Evolutionary conservation across 345 rosid genomes (phyloP), one percentile per base, ranked within the genome.

Genomic region (Pugionium cornutum): DNA sequence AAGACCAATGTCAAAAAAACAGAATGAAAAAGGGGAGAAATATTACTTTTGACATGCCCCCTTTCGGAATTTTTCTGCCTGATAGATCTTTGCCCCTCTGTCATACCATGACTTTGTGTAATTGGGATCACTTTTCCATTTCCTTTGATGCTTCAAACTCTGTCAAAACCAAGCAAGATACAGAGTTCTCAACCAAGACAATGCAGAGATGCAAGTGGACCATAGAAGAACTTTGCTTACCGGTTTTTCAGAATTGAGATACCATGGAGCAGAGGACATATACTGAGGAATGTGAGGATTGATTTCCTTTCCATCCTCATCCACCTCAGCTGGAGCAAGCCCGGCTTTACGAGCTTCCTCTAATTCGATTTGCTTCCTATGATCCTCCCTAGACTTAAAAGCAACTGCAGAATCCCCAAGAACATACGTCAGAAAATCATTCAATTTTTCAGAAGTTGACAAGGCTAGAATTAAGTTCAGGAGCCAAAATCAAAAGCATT

Each of bases 61-160:
- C 70, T 88, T 86, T 54, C 89, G 67, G 65, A 75, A 88, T 52
- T 86, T 84, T 3, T 84, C 86, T n/a, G 91, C 96, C 70, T 86
- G 92, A 55, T 47, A 83, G 18, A 73, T 65, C 61, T 83, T 86
- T 2, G 91, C 96, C 36, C 89, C 86, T 69, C 89, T 75, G 30
- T 84, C 88, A 53, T 86, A 84, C 89, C 96, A 86, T 7, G 86
- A 79, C 52, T 84, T 81, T 1, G 96, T 79, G 77, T 86, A 88
- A 56, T 88, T 83, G 9, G 91, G 95, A 66, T 88, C 88, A 11
- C 88, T 80, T 58, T 83, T 86, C 96, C 88, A 83, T 37, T 86
- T 88, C 83, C 92, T 77, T 83, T 86, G 96, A 86, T 88, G 96
- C 76, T 84, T 88, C 70, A 84, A 82, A 68, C 89, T 86, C 86